Percentiles rank a stretch among this genome's conserved stretches.
Conservation (phyloP, 257 asterid species). For the Forsythia viridissima region DNA sequence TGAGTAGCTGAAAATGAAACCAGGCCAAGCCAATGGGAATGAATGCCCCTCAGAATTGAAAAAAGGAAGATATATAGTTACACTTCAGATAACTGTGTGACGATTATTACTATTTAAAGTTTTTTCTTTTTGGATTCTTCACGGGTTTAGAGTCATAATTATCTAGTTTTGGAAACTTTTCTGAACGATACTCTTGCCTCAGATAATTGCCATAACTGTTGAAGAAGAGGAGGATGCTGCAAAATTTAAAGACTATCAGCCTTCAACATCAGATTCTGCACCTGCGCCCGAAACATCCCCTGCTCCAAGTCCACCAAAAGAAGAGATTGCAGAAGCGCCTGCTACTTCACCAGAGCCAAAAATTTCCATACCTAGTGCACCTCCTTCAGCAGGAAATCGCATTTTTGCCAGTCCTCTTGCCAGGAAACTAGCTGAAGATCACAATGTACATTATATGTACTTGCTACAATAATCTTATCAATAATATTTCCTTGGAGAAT, state of each 20-base stretch:
- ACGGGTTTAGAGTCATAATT: background rate
- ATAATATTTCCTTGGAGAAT: background rate
- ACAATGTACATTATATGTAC: conserved; percentile 32
- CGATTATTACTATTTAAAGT: background rate
- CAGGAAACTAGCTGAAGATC: conserved; percentile 51
- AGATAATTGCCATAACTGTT: conserved; percentile 86
- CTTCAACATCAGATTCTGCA: conserved; percentile 68
- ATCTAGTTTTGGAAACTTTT: conserved; percentile 25
- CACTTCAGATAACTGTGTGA: background rate
- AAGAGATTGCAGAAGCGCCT: conserved; percentile 57
- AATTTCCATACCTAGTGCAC: conserved; percentile 30
- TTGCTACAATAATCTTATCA: background rate
- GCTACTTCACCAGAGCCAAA: conserved; percentile 62
- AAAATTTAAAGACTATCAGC: conserved; percentile 76
- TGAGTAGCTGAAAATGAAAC: background rate
- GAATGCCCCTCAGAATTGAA: background rate
- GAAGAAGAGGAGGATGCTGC: conserved; percentile 83
- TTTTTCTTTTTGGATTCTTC: background rate
- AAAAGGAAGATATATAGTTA: background rate
- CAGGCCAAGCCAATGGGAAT: background rate
- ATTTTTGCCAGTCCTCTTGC: conserved; percentile 59
- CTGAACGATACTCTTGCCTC: conserved; percentile 10
- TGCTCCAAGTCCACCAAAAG: conserved; percentile 66
- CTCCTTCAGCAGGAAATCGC: conserved; percentile 38
- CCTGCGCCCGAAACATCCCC: conserved; percentile 56